Percentiles rank a stretch among this genome's conserved stretches.
Evolutionary conservation across 164 flowering plant genomes (phyloP).

Genomic region (Saururus chinensis): DNA sequence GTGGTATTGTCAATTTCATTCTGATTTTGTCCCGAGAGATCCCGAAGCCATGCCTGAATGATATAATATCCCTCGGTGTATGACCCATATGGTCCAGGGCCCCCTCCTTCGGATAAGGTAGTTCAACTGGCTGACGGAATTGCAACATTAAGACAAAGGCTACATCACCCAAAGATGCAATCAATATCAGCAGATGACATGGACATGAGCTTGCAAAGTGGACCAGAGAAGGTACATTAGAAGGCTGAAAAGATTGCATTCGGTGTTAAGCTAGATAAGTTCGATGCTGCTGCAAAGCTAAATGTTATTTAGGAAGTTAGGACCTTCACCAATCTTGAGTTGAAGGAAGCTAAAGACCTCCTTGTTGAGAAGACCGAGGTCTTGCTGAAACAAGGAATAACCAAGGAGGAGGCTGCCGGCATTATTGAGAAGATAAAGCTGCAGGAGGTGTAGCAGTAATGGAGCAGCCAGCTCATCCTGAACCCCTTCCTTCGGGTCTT

Average conservation of each 20-base stretch:
- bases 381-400: slow-evolving; percentile 59
- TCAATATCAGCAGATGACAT: slow-evolving; percentile 43
- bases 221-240: slow-evolving; percentile 35
- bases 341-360: slow-evolving; percentile 87
- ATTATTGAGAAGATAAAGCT: slow-evolving; percentile 74
- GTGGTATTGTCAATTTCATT: slow-evolving; percentile 37
- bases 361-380: slow-evolving; percentile 75
- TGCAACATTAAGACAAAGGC: slow-evolving; percentile 35
- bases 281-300: slow-evolving; percentile 66
- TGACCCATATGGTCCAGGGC: slow-evolving; percentile 78
- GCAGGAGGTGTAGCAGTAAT: slow-evolving; percentile 72
- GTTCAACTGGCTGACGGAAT: slow-evolving; percentile 64
- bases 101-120: slow-evolving; percentile 69
- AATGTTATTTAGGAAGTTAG: slow-evolving; percentile 91
- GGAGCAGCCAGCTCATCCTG: slow-evolving; percentile 24
- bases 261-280: slow-evolving; percentile 78
- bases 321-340: slow-evolving; percentile 54
- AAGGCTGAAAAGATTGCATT: slow-evolving; percentile 77
- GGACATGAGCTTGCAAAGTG: slow-evolving; percentile 43
- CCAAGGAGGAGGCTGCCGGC: slow-evolving; percentile 71
- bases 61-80: slow-evolving; percentile 64
- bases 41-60: slow-evolving; percentile 52
- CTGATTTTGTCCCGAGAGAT: slow-evolving; percentile 56
- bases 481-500: too few species aligned
- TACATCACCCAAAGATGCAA: slow-evolving; percentile 55